These are phyloP conservation scores for Leptodermis oblonga DNA, from an alignment of 257 asterid species.

Conservation along the genomic window DNA sequence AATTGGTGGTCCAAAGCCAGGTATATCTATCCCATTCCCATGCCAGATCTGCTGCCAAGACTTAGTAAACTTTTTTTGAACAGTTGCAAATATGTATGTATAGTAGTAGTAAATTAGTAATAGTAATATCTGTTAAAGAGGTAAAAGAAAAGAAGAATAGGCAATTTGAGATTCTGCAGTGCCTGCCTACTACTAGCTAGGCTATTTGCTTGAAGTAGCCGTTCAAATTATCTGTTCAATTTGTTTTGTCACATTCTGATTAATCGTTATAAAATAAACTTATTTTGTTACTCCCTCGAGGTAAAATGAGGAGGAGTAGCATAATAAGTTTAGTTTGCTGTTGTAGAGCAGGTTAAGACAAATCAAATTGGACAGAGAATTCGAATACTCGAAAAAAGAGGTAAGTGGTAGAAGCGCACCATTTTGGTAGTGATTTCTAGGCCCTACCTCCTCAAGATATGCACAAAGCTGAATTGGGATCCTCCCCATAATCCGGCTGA, in stretches of 20 bases:
- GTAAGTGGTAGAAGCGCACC: background rate
- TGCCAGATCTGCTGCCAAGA: constrained; percentile 27
- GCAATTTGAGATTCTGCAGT: background rate
- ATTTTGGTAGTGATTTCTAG: background rate
- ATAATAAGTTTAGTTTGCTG: too few relatives aligned
- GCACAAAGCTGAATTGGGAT: constrained; percentile 14
- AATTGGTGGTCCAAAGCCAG: constrained; percentile 83
- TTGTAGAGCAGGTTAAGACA: too few relatives aligned
- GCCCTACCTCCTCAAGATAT: background rate
- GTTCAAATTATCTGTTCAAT: too few relatives aligned
- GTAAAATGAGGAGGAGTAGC: too few relatives aligned
- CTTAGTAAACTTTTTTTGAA: background rate
- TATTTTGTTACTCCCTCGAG: too few relatives aligned
- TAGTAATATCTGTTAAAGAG: background rate
- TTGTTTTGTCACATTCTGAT: too few relatives aligned
- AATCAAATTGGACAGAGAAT: too few relatives aligned
- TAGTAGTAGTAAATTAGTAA: background rate
- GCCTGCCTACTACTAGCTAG: too few relatives aligned
- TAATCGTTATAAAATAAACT: too few relatives aligned
- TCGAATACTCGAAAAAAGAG: background rate
- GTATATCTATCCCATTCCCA: constrained; percentile 52
- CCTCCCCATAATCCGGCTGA: background rate
- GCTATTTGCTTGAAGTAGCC: too few relatives aligned
- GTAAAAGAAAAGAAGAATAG: background rate
- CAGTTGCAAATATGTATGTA: background rate